Evolutionary conservation across 2,329 filamentous ascomycete genomes (phyloP), one percentile per base, ranked within the genome.

Genomic region (Aspergillus viridinutans): DNA sequence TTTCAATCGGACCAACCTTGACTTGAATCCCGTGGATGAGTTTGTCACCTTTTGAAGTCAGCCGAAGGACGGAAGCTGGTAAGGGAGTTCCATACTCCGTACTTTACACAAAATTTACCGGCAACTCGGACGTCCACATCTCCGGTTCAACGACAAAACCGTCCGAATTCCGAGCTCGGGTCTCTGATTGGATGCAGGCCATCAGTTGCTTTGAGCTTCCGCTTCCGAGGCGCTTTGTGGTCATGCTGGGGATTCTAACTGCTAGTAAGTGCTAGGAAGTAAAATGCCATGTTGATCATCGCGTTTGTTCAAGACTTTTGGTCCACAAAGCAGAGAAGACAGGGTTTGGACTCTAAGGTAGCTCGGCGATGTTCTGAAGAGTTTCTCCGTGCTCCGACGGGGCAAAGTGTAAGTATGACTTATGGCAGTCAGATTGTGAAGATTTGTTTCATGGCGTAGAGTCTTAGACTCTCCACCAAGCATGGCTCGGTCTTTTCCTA

Each of bases 111-210:
- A 53, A 57, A 17, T 43, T 25, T 48, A 54, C 42, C 57, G 59
- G 59, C 38, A 49, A 47, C 54, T 59, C 59, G 57, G 59, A 25
- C 40, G 20, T 50, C 55, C 54, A 57, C 57, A 50, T 32, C 32
- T 53, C 47, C 42, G 45, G 38, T 45, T 53, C 25, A 35, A 17
- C 49, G 28, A 51, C 29, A 38, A 54, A 28, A 20, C 25, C 21
- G 48, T 42, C 47, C 26, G 50, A 12, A 55, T 12, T 38, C 54
- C 54, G 54, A 51, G 45, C 53, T 40, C 50, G 50, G 38, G 53
- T 56, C 47, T 50, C 49, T 52, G 17, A 32, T 57, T 57, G 32
- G 35, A 38, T 45, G 29, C 26, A 53, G 43, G 49, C 28, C 28
- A 10, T 29, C 28, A 3, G 28, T 10, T 29, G 28, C 9, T 38